Conservation (phyloP, 2,329 filamentous ascomycete genomes). For the Leptosphaerulina australis region DNA sequence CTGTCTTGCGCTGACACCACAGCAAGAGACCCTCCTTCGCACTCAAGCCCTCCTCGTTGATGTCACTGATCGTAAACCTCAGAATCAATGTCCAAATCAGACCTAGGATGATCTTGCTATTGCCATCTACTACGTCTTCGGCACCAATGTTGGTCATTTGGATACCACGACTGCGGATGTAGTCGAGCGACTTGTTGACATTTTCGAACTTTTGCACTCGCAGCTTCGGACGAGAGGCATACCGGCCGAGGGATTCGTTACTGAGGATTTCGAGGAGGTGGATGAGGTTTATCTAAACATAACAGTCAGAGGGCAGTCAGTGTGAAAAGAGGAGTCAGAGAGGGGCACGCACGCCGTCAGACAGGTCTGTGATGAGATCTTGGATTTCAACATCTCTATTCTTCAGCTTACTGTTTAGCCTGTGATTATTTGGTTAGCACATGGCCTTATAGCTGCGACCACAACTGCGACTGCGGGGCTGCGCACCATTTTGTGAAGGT, state of each 20-base stretch:
- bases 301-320: conserved; percentile 3
- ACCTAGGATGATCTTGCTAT: conserved; percentile 94
- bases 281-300: conserved; percentile 80
- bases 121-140: conserved; percentile 97
- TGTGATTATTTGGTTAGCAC: conserved; percentile 50
- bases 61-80: conserved; percentile 97
- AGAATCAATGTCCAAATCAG: conserved; percentile 99
- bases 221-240: conserved; percentile 94
- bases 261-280: conserved; percentile 97
- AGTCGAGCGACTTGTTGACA: conserved; percentile 93
- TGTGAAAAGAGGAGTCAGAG: conserved; percentile 12
- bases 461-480: conserved; percentile 18
- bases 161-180: conserved; percentile 87
- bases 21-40: conserved; percentile 93
- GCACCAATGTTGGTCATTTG: conserved; percentile 99
- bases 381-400: conserved; percentile 78
- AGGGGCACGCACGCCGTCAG: conserved; percentile 78
- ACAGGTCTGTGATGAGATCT: conserved; percentile 86
- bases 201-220: conserved; percentile 98
- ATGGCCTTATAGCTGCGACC: conserved; percentile 13
- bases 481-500: conserved; percentile 96
- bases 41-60: conserved; percentile 96
- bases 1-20: conserved; percentile 98
- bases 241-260: conserved; percentile 91
- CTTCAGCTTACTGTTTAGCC: conserved; percentile 95